These are phyloP conservation scores for Annona cherimola DNA, from an alignment of 164 flowering plant genomes.

Conservation along the genomic window DNA sequence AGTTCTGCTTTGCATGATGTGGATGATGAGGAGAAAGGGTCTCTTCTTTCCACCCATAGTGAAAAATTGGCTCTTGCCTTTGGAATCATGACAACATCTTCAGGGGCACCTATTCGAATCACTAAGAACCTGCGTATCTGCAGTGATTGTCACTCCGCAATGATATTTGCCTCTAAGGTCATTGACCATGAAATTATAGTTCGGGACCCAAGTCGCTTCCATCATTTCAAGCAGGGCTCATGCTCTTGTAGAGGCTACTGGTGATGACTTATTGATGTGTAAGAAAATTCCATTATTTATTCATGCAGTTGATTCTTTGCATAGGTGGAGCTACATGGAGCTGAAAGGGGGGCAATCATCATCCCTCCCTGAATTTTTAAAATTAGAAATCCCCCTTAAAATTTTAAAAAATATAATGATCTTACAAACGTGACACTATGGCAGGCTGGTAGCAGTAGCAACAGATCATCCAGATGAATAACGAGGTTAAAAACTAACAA, in stretches of 20 bases:
- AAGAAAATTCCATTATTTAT: not conserved
- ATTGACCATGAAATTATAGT: constrained; percentile 62
- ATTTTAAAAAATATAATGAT: too few relatives aligned
- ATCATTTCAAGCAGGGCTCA: constrained; percentile 70
- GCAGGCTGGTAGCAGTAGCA: too few relatives aligned
- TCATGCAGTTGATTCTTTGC: not conserved
- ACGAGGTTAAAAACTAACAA: too few relatives aligned
- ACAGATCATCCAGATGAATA: too few relatives aligned
- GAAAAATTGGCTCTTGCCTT: constrained; percentile 88
- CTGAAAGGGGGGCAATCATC: too few relatives aligned
- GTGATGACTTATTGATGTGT: constrained; percentile 25
- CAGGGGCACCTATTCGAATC: constrained; percentile 62
- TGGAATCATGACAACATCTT: constrained; percentile 51
- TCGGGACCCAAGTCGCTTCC: constrained; percentile 76
- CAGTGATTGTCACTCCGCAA: constrained; percentile 75
- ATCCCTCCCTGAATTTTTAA: too few relatives aligned
- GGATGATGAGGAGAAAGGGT: constrained; percentile 81
- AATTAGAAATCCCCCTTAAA: too few relatives aligned
- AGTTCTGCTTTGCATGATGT: constrained; percentile 78
- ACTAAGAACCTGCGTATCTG: constrained; percentile 78
- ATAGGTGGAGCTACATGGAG: too few relatives aligned
- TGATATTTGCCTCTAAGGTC: constrained; percentile 56
- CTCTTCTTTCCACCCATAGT: constrained; percentile 64
- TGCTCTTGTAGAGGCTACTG: constrained; percentile 80
- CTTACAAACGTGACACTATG: too few relatives aligned